A percentile compares a stretch with the other conserved stretches of the same genome.
These are phyloP conservation scores for Lepiota brunneoincarnata DNA, from an alignment of 768 basidiomycete species.

Conservation along the genomic window DNA sequence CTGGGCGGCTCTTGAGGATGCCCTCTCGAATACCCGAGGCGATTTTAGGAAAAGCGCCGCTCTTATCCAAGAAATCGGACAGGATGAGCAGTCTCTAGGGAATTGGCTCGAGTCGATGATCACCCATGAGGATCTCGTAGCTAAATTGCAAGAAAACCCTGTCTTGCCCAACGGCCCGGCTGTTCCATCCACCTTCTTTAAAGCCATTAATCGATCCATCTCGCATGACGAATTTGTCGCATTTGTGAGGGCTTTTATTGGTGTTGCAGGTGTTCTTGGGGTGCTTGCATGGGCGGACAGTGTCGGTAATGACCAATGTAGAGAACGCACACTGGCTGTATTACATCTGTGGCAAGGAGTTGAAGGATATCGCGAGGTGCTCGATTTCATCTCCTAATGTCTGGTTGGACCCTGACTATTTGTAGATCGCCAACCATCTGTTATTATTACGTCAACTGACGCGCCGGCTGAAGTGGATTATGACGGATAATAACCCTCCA, in stretches of 20 bases:
- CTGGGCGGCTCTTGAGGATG: constrained; percentile 63
- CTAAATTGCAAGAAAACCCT: constrained; percentile 42
- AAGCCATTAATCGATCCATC: constrained; percentile 22
- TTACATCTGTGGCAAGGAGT: constrained; percentile 63
- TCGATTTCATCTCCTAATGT: constrained; percentile 10
- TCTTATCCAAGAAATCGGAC: constrained; percentile 58
- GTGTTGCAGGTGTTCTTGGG: constrained; percentile 62
- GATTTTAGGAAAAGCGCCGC: constrained; percentile 47
- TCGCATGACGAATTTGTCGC: constrained; percentile 59
- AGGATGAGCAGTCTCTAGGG: constrained; percentile 66
- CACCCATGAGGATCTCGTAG: constrained; percentile 49
- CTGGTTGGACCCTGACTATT: constrained; percentile 11
- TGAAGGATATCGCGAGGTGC: constrained; percentile 73
- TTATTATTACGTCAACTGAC: constrained; percentile 71
- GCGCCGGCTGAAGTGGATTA: constrained; percentile 70
- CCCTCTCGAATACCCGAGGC: constrained; percentile 50
- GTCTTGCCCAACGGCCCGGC: constrained; percentile 26
- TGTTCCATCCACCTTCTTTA: constrained; percentile 37
- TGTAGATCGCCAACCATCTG: constrained; percentile 72
- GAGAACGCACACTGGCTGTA: constrained; percentile 61
- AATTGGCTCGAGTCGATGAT: constrained; percentile 73
- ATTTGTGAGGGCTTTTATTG: constrained; percentile 66
- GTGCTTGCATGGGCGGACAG: constrained; percentile 83
- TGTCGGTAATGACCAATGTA: constrained; percentile 59
- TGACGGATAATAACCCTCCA: constrained; percentile 59